Base-by-base conservation (phyloP, 23 red algal genomes). In the Gracilaria vermiculophylla region DNA sequence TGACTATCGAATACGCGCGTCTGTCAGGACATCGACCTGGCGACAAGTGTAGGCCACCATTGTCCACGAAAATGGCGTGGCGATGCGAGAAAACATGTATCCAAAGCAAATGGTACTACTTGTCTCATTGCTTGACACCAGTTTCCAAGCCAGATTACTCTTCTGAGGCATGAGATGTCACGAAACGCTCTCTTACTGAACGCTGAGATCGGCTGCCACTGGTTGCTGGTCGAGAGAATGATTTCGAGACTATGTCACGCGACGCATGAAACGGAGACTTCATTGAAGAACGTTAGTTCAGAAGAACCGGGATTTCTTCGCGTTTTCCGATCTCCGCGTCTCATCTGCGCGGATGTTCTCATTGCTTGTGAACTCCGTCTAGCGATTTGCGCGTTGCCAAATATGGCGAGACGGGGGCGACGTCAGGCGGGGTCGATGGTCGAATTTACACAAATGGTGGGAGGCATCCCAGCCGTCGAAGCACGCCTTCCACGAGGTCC, bases 221-320 rank as follows among this genome's bases (percentile, higher is more conserved):
- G 55, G 3, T 3, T 4, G 35, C 3, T 15, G 17, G 29, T 32
- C 58, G 58, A 31, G 35, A 6, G 35, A 16, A 17, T 11, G 58
- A 31, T 32, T 64, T 64, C 29, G 1, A 29, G 20, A 7, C 4
- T 37, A 40, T 73, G 67, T 73, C 67, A 73, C 67, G 67, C 67
- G 67, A 73, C 37, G 67, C 67, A 73, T 73, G 67, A 73, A 73
- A 73, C 67, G 67, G 47, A 40, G 19, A 73, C 67, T 73, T 73
- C 67, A 73, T 73, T 35, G 58, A 64, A 19, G 67, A 45, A 73
- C 67, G 47, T 8, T 23, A 73, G 36, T 73, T 48, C 42, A 28
- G 67, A 73, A 73, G 67, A 73, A 20, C 32, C 67, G 67, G 67
- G 67, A 73, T 73, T 73, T 73, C 6, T 73, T 73, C 67, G 42